These are phyloP conservation scores for Alternaria longipes DNA, from an alignment of 2,329 filamentous ascomycete genomes.

Conservation along the genomic window DNA sequence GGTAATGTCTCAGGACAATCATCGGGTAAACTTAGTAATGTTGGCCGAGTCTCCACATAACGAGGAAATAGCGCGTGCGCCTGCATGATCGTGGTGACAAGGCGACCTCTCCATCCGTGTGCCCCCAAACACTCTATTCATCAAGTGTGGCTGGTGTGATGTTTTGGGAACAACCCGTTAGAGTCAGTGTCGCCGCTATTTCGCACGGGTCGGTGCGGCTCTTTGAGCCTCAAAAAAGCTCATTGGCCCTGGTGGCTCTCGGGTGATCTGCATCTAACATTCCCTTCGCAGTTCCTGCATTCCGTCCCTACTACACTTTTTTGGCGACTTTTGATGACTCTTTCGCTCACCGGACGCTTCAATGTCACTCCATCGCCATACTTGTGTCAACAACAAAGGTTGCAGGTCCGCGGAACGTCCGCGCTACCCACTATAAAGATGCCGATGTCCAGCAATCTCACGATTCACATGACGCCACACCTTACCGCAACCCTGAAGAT, in stretches of 20 bases:
- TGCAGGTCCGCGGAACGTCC: constrained; percentile 4
- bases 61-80: neutral
- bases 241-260: neutral
- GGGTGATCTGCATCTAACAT: neutral
- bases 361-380: neutral
- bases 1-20: neutral
- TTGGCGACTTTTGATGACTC: neutral
- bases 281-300: neutral
- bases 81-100: neutral
- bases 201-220: neutral
- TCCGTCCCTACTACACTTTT: neutral
- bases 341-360: neutral
- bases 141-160: constrained; percentile 5
- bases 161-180: neutral
- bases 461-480: constrained; percentile 15
- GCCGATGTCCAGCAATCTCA: constrained; percentile 13
- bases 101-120: neutral
- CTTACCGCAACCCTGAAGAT: constrained; percentile 10
- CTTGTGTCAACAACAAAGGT: neutral
- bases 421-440: constrained; percentile 1
- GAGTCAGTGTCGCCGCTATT: neutral
- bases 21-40: constrained; percentile 6
- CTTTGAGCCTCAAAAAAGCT: neutral
- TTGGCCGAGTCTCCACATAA: constrained; percentile 10
- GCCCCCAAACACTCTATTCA: neutral